phyloP scores from a whole-genome alignment of 2,329 filamentous ascomycete genomes.

The Alternaria incomplexa region DNA sequence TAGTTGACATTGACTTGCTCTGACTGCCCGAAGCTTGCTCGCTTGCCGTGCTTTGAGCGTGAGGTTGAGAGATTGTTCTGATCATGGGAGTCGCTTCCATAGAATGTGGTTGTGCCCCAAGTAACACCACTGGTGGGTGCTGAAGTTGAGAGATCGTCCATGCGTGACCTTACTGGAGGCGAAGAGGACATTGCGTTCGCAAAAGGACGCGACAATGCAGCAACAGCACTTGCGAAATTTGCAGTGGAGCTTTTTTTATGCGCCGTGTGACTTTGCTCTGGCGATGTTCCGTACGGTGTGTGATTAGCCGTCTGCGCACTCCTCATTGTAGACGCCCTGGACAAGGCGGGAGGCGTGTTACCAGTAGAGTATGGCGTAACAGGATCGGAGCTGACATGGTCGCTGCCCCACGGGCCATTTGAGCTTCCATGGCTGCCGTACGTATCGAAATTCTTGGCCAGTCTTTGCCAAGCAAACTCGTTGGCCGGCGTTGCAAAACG shows the following conservation, averaged over 20 bases:
- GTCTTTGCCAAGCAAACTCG: constrained; percentile 41
- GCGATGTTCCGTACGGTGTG: constrained; percentile 51
- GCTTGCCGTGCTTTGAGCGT: constrained; percentile 48
- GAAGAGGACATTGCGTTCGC: constrained; percentile 47
- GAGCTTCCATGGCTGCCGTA: constrained; percentile 60
- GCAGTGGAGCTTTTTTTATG: constrained; percentile 43
- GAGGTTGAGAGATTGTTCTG: constrained; percentile 28
- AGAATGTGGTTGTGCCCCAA: constrained; percentile 54
- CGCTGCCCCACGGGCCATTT: constrained; percentile 57
- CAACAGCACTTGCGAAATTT: constrained; percentile 50
- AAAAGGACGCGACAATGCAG: constrained; percentile 50
- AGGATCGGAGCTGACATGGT: constrained; percentile 50
- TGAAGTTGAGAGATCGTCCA: constrained; percentile 51
- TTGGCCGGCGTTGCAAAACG: constrained; percentile 38
- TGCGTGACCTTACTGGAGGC: constrained; percentile 42
- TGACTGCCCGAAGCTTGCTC: constrained; percentile 44
- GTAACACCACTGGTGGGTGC: constrained; percentile 53
- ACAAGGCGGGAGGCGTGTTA: constrained; percentile 57
- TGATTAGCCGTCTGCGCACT: constrained; percentile 45
- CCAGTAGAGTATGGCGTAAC: constrained; percentile 60
- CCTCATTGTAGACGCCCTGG: constrained; percentile 48
- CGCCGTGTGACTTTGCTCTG: constrained; percentile 45
- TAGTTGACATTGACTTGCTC: constrained; percentile 39
- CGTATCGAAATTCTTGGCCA: constrained; percentile 39
- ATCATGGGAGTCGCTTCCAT: constrained; percentile 43